A percentile compares a stretch with the other conserved stretches of the same genome.
Conservation (phyloP, 2,329 filamentous ascomycete genomes). For the Polytolypa hystricis region DNA sequence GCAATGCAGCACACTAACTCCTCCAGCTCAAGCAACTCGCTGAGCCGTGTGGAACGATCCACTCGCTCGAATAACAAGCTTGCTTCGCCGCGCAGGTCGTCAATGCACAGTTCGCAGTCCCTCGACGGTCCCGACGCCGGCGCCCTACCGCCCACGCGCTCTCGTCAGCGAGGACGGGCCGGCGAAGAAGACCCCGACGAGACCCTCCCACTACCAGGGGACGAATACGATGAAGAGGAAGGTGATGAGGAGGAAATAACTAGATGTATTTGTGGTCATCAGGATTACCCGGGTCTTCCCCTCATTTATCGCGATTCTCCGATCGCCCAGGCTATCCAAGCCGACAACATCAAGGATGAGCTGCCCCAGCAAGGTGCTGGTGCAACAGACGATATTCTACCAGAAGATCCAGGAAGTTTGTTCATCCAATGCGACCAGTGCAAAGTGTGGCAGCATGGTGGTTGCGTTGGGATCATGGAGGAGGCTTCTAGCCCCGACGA, state of each 20-base stretch:
- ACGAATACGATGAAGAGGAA: constrained; percentile 44
- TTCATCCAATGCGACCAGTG: constrained; percentile 98
- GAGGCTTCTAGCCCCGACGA: constrained; percentile 88
- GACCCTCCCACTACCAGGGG: constrained; percentile 27
- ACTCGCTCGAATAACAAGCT: constrained; percentile 63
- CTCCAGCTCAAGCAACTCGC: constrained; percentile 60
- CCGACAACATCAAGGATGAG: constrained; percentile 44
- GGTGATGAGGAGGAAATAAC: constrained; percentile 85
- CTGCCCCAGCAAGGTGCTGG: constrained; percentile 47
- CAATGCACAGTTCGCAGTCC: constrained; percentile 45
- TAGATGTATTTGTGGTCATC: constrained; percentile 84
- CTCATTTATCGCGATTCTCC: constrained; percentile 44
- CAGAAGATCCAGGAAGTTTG: constrained; percentile 82
- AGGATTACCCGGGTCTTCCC: constrained; percentile 81
- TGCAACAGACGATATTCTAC: constrained; percentile 49
- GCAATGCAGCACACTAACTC: constrained; percentile 67
- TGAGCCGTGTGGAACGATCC: constrained; percentile 62
- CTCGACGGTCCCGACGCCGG: constrained; percentile 43
- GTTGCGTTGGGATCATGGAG: constrained; percentile 93
- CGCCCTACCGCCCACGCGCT: constrained; percentile 55
- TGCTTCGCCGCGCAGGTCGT: constrained; percentile 63
- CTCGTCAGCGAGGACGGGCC: constrained; percentile 63
- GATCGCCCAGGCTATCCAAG: constrained; percentile 48
- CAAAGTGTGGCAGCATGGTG: constrained; percentile 98
- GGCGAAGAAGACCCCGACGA: constrained; percentile 47